Conservation (phyloP, 2,329 filamentous ascomycete genomes). For the Botryotinia narcissicola region DNA sequence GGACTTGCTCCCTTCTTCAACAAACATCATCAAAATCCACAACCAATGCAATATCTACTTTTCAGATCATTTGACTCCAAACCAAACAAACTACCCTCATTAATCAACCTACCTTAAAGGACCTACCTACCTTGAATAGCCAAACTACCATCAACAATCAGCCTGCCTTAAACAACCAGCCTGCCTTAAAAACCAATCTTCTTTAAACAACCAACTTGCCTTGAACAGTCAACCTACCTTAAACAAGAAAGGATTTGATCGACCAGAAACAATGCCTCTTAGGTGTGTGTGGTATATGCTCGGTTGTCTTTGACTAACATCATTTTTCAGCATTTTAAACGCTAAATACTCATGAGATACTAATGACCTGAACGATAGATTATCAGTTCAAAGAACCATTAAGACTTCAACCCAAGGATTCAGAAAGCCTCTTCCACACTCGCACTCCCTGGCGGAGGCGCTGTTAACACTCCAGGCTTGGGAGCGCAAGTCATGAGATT, state of each 20-base stretch:
- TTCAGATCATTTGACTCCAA: no score
- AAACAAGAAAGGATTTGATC: not conserved
- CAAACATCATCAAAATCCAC: not conserved
- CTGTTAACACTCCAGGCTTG: not conserved
- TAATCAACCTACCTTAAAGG: no score
- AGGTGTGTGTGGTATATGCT: not conserved
- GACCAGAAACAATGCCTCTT: not conserved
- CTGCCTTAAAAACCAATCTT: no score
- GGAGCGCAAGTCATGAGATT: not conserved
- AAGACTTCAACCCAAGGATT: no score
- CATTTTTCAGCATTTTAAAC: not conserved
- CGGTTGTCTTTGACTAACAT: not conserved
- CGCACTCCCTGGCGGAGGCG: not conserved
- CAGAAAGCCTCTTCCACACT: not conserved
- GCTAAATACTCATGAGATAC: accelerated
- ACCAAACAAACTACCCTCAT: no score
- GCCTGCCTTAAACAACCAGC: not conserved
- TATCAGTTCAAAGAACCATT: no score
- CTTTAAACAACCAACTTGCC: no score
- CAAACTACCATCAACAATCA: no score
- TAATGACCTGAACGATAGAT: no score
- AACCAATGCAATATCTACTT: no score
- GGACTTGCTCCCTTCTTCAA: not conserved
- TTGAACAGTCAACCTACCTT: no score
- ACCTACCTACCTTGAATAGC: no score